Conservation (phyloP, 495 filamentous ascomycete species). For the Polyplosphaeria fusca region DNA sequence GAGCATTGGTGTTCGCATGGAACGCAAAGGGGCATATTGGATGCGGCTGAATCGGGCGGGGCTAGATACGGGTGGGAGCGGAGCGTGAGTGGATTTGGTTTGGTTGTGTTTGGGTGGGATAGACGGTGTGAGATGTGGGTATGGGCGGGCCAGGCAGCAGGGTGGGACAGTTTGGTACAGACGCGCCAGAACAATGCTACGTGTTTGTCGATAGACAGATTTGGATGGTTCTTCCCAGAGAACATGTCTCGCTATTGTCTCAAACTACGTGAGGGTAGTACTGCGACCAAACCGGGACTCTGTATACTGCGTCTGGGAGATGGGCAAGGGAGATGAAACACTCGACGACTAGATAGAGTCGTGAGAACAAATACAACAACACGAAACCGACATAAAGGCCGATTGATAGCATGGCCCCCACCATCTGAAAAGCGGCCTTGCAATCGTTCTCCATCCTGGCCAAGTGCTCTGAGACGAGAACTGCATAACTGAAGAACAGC, state of each 20-base stretch:
- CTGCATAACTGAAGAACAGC: too few relatives aligned
- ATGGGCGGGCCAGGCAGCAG: neutral
- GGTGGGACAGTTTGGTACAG: neutral
- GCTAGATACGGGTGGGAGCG: too few relatives aligned
- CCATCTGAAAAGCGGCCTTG: neutral
- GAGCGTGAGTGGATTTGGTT: too few relatives aligned
- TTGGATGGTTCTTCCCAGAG: too few relatives aligned
- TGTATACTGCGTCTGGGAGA: slow-evolving; percentile 36
- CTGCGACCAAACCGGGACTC: slow-evolving; percentile 37
- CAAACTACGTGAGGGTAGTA: slow-evolving; percentile 25
- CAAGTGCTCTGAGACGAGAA: neutral
- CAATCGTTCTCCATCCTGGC: neutral
- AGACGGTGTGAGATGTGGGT: neutral
- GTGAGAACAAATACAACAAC: neutral
- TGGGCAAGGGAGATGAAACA: slow-evolving; percentile 40
- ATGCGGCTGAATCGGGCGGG: too few relatives aligned
- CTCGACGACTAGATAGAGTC: slow-evolving; percentile 40
- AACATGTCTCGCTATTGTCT: neutral
- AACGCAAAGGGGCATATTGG: too few relatives aligned
- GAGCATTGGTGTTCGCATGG: too few relatives aligned
- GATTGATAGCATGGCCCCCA: neutral
- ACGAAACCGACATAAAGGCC: neutral
- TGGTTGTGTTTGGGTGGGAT: too few relatives aligned
- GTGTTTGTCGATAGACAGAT: too few relatives aligned
- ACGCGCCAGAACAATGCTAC: too few relatives aligned